A percentile compares a stretch with the other conserved stretches of the same genome.
Evolutionary conservation across 2,329 filamentous ascomycete genomes (phyloP).

Genomic region (Cladosporium sp.): DNA sequence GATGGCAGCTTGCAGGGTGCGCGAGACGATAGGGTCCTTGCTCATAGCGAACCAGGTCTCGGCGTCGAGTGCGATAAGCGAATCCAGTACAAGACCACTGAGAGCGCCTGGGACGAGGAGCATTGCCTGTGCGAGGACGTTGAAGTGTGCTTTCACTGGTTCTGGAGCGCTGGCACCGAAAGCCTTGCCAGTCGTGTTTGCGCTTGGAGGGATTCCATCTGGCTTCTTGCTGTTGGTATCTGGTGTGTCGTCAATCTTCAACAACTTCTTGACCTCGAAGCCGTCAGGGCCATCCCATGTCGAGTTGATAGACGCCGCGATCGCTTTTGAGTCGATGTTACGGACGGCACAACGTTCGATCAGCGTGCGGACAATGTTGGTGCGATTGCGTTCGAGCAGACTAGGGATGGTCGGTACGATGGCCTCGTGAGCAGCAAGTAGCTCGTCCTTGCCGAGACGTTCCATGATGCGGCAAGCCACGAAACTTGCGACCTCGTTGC

Average conservation of each 20-base stretch:
- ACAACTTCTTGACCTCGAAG: constrained; percentile 60
- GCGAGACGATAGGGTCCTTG: constrained; percentile 59
- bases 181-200: constrained; percentile 21
- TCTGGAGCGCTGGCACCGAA: constrained; percentile 24
- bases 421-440: constrained; percentile 70
- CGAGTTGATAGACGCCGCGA: constrained; percentile 60
- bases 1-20: constrained; percentile 66
- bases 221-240: constrained; percentile 22
- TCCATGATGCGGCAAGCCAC: constrained; percentile 81
- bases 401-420: constrained; percentile 72
- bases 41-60: constrained; percentile 61
- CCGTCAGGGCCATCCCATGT: constrained; percentile 55
- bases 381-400: constrained; percentile 73
- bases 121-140: constrained; percentile 80
- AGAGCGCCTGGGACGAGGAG: constrained; percentile 71
- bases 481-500: constrained; percentile 89
- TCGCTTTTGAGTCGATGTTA: constrained; percentile 56
- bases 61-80: constrained; percentile 54
- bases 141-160: constrained; percentile 63
- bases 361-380: constrained; percentile 76
- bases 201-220: constrained; percentile 24
- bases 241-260: constrained; percentile 54
- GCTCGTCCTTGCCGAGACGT: constrained; percentile 81
- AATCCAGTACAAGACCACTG: constrained; percentile 69
- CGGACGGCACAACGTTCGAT: constrained; percentile 81